Conservation (phyloP, 371 early-diverging fungal species). For the Neoconidiobolus thromboides region DNA sequence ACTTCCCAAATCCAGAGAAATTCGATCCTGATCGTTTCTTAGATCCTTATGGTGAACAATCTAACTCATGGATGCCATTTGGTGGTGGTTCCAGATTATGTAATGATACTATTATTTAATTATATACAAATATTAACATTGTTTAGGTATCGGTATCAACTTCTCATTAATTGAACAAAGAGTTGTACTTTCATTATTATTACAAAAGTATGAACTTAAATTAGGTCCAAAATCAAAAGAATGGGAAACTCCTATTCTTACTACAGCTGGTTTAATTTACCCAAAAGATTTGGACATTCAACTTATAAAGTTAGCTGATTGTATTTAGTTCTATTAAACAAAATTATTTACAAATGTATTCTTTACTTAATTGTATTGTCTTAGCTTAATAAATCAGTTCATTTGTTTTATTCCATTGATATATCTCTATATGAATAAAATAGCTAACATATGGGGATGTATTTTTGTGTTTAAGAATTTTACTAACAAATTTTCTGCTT, state of each 20-base stretch:
- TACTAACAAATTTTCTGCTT: no score
- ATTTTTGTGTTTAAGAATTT: no score
- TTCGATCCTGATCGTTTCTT: conserved; percentile 1
- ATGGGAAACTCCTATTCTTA: background rate
- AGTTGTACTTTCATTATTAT: conserved; percentile 22
- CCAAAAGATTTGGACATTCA: background rate
- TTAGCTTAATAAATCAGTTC: no score
- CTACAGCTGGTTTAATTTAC: background rate
- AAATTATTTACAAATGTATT: no score
- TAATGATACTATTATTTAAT: background rate
- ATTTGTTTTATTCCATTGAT: no score
- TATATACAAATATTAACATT: background rate
- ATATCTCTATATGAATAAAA: no score
- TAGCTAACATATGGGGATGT: no score
- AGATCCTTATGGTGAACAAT: background rate
- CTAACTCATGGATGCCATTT: background rate
- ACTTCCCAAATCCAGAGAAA: background rate
- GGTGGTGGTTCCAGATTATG: background rate
- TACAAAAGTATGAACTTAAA: conserved; percentile 11
- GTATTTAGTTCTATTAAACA: no score
- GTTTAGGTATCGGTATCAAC: conserved; percentile 22
- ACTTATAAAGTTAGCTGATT: no score
- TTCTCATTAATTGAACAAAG: conserved; percentile 33
- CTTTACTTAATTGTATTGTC: no score
- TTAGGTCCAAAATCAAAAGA: background rate